Percentiles rank a stretch among this genome's conserved stretches.
Evolutionary conservation across 768 basidiomycete genomes (phyloP).

Genomic region (Mycena galericulata): DNA sequence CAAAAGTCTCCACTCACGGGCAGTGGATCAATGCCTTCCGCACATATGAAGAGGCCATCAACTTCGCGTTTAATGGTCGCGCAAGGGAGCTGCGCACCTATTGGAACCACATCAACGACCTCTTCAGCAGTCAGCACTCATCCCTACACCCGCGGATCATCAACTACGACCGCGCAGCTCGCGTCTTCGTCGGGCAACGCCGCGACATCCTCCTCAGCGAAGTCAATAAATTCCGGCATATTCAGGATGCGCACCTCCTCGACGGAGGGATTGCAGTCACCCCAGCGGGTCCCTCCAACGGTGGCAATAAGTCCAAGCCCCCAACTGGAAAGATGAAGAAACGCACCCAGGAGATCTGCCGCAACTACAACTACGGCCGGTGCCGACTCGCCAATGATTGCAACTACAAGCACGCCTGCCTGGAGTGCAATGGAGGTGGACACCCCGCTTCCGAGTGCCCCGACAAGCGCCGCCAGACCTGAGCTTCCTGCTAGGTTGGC

Average conservation of each 20-base stretch:
- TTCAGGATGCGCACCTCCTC: constrained; percentile 9
- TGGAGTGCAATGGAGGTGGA: constrained; percentile 9
- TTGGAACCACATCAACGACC: constrained; percentile 10
- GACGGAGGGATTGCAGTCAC: constrained; percentile 8
- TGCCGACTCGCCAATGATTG: background rate
- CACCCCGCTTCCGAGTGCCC: constrained; percentile 2
- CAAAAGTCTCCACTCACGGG: constrained; percentile 9
- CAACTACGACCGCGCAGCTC: constrained; percentile 13
- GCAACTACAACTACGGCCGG: constrained; percentile 1
- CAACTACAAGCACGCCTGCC: constrained; percentile 6
- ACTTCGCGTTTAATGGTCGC: background rate
- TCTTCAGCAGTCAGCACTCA: background rate
- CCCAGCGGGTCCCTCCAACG: background rate
- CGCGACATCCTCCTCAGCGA: constrained; percentile 8
- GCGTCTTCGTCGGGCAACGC: constrained; percentile 8
- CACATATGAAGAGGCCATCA: constrained; percentile 6
- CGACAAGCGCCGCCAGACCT: constrained; percentile 1
- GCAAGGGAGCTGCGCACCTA: background rate
- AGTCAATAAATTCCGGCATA: constrained; percentile 2
- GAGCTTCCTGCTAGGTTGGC: constrained; percentile 14
- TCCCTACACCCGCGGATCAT: constrained; percentile 7
- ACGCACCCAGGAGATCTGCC: constrained; percentile 1
- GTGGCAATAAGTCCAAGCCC: background rate
- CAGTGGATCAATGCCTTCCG: constrained; percentile 19
- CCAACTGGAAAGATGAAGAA: background rate